A percentile compares a stretch with the other conserved stretches of the same genome.
Conservation (phyloP, 495 filamentous ascomycete genomes). For the Cercophora newfieldiana region DNA sequence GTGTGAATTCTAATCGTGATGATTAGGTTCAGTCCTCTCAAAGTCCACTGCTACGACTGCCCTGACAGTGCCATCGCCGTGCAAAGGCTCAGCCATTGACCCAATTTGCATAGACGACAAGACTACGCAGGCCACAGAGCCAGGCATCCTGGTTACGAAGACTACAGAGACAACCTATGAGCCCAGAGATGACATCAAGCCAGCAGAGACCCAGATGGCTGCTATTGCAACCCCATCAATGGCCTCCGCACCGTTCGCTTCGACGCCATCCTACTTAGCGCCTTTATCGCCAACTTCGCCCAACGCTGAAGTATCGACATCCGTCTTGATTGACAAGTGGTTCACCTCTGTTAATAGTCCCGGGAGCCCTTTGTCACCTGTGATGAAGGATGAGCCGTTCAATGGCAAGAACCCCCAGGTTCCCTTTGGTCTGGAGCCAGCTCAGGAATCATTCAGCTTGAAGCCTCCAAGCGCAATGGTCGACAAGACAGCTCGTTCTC, state of each 20-base stretch:
- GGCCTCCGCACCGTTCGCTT: constrained; percentile 27
- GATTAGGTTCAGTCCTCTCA: background rate
- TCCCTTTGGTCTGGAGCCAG: background rate
- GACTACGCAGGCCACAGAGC: constrained; percentile 37
- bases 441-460: background rate
- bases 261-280: constrained; percentile 25
- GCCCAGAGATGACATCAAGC: constrained; percentile 17
- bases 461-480: background rate
- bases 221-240: constrained; percentile 35
- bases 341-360: constrained; percentile 17
- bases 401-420: background rate
- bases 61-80: background rate
- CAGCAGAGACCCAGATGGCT: constrained; percentile 30
- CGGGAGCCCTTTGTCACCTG: background rate
- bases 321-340: constrained; percentile 22
- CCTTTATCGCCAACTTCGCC: background rate
- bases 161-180: constrained; percentile 38
- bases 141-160: constrained; percentile 41
- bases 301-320: constrained; percentile 10
- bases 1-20: background rate
- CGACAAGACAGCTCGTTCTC: background rate
- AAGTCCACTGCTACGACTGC: background rate
- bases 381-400: background rate
- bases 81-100: background rate
- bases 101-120: constrained; percentile 25